Evolutionary conservation across 2,329 filamentous ascomycete genomes (phyloP), one percentile per base, ranked within the genome.

Genomic region (Fusarium keratoplasticum): DNA sequence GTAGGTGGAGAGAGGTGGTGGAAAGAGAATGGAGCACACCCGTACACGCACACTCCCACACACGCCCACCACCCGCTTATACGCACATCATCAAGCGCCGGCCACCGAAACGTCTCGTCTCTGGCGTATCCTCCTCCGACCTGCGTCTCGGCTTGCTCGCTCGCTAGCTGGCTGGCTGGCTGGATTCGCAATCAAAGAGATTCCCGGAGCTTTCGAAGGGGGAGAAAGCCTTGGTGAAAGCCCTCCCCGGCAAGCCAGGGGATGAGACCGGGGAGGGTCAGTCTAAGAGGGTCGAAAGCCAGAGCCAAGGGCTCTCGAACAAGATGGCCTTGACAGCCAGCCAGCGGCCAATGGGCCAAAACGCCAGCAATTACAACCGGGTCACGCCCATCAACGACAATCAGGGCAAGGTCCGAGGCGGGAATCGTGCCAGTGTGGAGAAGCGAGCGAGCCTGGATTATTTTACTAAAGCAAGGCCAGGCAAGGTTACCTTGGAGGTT

Each of bases 391-490:
- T 73, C 64, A 67, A 64, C 66, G 67, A 73, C 68, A 71, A 67
- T 67, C 63, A 27, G 74, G 65, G 65, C 67, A 75, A 77, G 66
- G 71, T 61, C 67, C 59, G 63, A 66, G 64, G 69, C 61, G 68
- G 75, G 73, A 69, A 70, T 74, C 67, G 72, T 76, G 65, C 71
- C 73, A 76, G 77, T 73, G 85, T 86, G 84, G 84, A 85, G 85
- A 81, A 82, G 79, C 77, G 70, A 80, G 72, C 78, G 80, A 77
- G 78, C 82, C 81, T 83, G 82, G 79, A 79, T 82, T 83, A 84
- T 85, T 84, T 83, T 76, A 83, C 84, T 84, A 84, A 70, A 70
- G 67, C 58, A 69, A 74, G 47, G 50, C 22, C 61, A 42, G 62
- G 50, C 47, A 72, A 59, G 54, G 64, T 40, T 66, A 65, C 71